Conservation (phyloP, 2,329 filamentous ascomycete genomes). For the Fusarium irregulare region DNA sequence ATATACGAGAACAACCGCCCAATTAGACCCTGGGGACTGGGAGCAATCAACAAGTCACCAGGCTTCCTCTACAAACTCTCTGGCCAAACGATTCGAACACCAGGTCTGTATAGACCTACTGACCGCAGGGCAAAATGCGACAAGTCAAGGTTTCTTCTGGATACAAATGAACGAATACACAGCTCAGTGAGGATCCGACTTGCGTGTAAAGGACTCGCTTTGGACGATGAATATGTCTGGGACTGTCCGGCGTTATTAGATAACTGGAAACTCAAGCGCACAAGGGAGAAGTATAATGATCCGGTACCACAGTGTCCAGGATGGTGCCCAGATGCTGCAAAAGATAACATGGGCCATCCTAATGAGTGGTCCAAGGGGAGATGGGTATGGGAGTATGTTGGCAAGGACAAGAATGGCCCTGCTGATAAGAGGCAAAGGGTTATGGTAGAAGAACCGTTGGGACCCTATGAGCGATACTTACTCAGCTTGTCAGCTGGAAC, state of each 20-base stretch:
- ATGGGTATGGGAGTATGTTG: conserved; percentile 67
- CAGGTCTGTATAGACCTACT: conserved; percentile 60
- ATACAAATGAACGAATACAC: conserved; percentile 68
- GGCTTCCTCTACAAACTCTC: conserved; percentile 58
- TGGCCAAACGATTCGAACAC: conserved; percentile 57
- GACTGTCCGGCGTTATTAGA: conserved; percentile 57
- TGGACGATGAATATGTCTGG: conserved; percentile 62
- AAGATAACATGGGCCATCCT: conserved; percentile 39
- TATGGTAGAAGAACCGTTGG: conserved; percentile 65
- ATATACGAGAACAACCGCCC: conserved; percentile 62
- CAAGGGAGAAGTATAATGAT: conserved; percentile 48
- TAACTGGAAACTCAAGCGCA: conserved; percentile 58
- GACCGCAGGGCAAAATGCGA: conserved; percentile 55
- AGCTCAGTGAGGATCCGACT: conserved; percentile 65
- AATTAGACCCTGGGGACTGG: conserved; percentile 61
- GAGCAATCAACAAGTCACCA: conserved; percentile 55
- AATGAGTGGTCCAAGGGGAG: conserved; percentile 49
- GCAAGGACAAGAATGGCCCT: conserved; percentile 56
- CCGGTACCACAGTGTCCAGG: conserved; percentile 50
- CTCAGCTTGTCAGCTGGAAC: conserved; percentile 58
- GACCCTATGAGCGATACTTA: conserved; percentile 63
- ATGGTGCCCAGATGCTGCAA: conserved; percentile 47
- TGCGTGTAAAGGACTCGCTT: conserved; percentile 60
- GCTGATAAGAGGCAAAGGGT: conserved; percentile 52
- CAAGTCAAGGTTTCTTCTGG: conserved; percentile 56